Conservation (phyloP, 306 rosid genomes). For the Ormosia emarginata region DNA sequence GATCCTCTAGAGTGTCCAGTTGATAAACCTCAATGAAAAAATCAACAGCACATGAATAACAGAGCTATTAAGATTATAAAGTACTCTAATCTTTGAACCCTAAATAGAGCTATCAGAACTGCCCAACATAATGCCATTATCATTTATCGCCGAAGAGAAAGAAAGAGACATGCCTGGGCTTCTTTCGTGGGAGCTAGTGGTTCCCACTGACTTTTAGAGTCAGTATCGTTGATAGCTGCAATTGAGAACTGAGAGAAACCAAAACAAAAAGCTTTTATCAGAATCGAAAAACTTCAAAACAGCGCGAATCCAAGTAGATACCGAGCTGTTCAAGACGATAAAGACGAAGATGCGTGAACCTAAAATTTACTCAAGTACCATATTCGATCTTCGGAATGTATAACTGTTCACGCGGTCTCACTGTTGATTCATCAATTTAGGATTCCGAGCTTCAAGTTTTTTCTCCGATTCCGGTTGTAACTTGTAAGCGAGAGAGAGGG, state of each 20-base stretch:
- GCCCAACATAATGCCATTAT: neutral
- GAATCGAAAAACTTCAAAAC: neutral
- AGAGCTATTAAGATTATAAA: neutral
- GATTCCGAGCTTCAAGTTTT: conserved; percentile 17
- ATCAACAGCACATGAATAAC: neutral
- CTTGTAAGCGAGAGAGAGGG: neutral
- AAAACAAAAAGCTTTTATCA: neutral
- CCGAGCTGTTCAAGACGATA: neutral
- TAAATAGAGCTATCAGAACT: neutral
- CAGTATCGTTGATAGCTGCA: conserved; percentile 92
- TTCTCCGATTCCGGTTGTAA: neutral
- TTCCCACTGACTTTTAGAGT: conserved; percentile 76
- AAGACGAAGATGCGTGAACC: neutral
- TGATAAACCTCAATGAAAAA: neutral
- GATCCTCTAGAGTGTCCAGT: neutral
- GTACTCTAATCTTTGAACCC: neutral
- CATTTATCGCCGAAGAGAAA: neutral
- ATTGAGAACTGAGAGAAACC: conserved; percentile 67
- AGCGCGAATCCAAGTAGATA: conserved; percentile 13
- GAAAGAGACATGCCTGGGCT: conserved; percentile 64
- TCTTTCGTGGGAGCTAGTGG: conserved; percentile 97
- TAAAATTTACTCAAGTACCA: conserved; percentile 11
- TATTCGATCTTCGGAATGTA: conserved; percentile 8
- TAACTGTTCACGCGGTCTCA: neutral
- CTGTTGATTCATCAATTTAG: conserved; percentile 4